Evolutionary conservation across 371 early-diverging fungal genomes (phyloP).

Genomic region (Mortierella sp.): DNA sequence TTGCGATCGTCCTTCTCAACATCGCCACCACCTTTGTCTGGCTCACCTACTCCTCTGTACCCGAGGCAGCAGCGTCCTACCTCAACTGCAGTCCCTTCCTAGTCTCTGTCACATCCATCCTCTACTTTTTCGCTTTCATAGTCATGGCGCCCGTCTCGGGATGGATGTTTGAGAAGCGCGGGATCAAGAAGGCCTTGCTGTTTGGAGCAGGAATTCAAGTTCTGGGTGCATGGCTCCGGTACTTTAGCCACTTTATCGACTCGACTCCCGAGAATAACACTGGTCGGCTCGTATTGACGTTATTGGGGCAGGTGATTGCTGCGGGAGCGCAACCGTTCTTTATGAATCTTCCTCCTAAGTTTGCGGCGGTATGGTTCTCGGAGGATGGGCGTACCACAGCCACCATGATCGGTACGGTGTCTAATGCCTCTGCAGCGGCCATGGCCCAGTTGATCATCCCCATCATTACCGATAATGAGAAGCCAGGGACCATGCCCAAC

Average conservation of each 20-base stretch:
- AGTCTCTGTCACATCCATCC: slow-evolving; percentile 62
- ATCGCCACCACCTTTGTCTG: slow-evolving; percentile 53
- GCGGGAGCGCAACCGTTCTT: slow-evolving; percentile 74
- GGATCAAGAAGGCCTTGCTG: slow-evolving; percentile 64
- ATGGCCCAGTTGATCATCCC: slow-evolving; percentile 71
- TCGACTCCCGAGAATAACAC: slow-evolving; percentile 59
- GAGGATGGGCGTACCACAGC: slow-evolving; percentile 74
- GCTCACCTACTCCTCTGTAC: slow-evolving; percentile 54
- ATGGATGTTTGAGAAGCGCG: slow-evolving; percentile 63
- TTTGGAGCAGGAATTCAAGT: slow-evolving; percentile 64
- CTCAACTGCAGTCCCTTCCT: slow-evolving; percentile 38
- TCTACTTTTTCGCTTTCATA: slow-evolving; percentile 65
- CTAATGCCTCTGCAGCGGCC: slow-evolving; percentile 67
- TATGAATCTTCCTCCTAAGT: slow-evolving; percentile 72
- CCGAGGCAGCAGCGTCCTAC: slow-evolving; percentile 33
- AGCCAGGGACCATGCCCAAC: slow-evolving; percentile 52
- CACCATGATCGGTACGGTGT: slow-evolving; percentile 69
- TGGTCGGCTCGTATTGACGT: slow-evolving; percentile 60
- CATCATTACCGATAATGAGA: slow-evolving; percentile 56
- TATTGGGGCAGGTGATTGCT: slow-evolving; percentile 73
- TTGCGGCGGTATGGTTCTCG: slow-evolving; percentile 77
- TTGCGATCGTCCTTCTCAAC: slow-evolving; percentile 55
- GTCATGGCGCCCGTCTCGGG: slow-evolving; percentile 61
- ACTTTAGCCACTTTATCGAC: slow-evolving; percentile 62
- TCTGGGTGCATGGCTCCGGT: slow-evolving; percentile 73